Percentiles rank a stretch among this genome's conserved stretches.
Evolutionary conservation across 192 early-diverging fungal genomes (phyloP).

Genomic region (Radiomyces spectabilis): DNA sequence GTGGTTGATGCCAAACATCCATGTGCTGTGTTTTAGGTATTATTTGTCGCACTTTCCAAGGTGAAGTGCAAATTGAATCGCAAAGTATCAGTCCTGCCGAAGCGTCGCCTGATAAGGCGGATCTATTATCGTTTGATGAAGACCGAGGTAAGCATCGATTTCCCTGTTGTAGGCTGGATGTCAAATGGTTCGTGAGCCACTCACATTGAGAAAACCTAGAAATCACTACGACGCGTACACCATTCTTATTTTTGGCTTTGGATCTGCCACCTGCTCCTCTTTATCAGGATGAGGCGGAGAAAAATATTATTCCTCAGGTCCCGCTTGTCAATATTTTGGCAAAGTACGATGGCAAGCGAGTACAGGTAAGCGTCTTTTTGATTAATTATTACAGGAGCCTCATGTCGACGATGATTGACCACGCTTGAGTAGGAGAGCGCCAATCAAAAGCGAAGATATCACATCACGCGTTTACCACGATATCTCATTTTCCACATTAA

Average conservation of each 20-base stretch:
- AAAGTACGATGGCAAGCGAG: slow-evolving; percentile 78
- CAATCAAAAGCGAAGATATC: slow-evolving; percentile 59
- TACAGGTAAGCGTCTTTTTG: slow-evolving; percentile 36
- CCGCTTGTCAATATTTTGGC: slow-evolving; percentile 69
- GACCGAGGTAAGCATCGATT: slow-evolving; percentile 33
- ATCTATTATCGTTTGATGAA: slow-evolving; percentile 31
- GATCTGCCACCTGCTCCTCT: slow-evolving; percentile 89
- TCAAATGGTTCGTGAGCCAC: neutral
- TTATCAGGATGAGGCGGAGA: slow-evolving; percentile 78
- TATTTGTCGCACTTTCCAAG: slow-evolving; percentile 81
- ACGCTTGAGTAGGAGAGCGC: slow-evolving; percentile 41
- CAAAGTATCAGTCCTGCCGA: slow-evolving; percentile 49
- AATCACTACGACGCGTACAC: slow-evolving; percentile 43
- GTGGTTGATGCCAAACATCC: neutral
- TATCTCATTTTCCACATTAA: slow-evolving; percentile 91
- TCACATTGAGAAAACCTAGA: slow-evolving; percentile 27
- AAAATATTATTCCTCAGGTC: slow-evolving; percentile 90
- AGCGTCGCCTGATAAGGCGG: slow-evolving; percentile 27
- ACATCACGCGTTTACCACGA: slow-evolving; percentile 66
- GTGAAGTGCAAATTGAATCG: slow-evolving; percentile 68
- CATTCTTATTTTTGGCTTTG: slow-evolving; percentile 83
- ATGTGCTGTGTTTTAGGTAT: slow-evolving; percentile 23
- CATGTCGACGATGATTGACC: no score
- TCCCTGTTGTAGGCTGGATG: no score
- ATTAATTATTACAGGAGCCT: no score